Conservation (phyloP, 2,329 filamentous ascomycete genomes). For the Dactylellina cionopaga region DNA sequence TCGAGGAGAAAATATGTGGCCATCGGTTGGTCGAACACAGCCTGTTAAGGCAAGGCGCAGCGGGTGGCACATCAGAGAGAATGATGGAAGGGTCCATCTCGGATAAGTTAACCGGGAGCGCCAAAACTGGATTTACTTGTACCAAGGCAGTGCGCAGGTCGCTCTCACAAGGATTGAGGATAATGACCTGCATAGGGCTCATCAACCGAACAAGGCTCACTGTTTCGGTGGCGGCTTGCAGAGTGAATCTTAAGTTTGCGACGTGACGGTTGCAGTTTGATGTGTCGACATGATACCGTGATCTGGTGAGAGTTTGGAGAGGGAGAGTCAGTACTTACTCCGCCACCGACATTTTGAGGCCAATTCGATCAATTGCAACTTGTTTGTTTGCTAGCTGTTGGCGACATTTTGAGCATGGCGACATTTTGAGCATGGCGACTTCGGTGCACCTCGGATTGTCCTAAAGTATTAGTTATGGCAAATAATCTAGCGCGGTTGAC, state of each 20-base stretch:
- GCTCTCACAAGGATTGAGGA: too few species aligned
- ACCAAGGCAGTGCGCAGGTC: not conserved
- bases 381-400: not conserved
- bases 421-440: conserved; percentile 6
- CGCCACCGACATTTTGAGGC: conserved; percentile 1
- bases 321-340: too few species aligned
- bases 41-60: conserved; percentile 8
- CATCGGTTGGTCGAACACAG: not conserved
- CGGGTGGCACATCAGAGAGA: too few species aligned
- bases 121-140: not conserved
- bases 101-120: conserved; percentile 25
- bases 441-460: too few species aligned
- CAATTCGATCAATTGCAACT: not conserved
- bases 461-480: not conserved
- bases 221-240: too few species aligned
- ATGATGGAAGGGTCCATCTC: too few species aligned
- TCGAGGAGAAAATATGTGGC: too few species aligned
- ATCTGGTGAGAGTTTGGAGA: conserved; percentile 4
- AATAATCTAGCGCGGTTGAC: not conserved
- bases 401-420: not conserved
- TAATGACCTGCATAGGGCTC: too few species aligned
- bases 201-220: not conserved
- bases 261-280: too few species aligned
- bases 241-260: too few species aligned
- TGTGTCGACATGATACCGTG: not conserved